phyloP scores from a whole-genome alignment of 176 grass and related monocot genomes.

The Musa itinerans region DNA sequence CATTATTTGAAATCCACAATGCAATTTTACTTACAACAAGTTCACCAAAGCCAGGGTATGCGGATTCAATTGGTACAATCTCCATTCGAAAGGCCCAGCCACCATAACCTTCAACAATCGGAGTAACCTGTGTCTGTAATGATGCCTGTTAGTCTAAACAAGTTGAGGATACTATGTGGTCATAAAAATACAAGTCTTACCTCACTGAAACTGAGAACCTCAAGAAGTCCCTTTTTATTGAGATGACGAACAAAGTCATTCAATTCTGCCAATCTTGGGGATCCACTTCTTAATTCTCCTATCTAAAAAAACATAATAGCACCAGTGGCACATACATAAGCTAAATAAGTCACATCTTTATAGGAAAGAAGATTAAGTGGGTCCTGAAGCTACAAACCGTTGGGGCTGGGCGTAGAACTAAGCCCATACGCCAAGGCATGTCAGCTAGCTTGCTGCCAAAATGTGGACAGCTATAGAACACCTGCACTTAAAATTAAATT shows the following conservation, averaged over 20 bases:
- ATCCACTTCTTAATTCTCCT: slow-evolving; percentile 89
- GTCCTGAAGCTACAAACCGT: slow-evolving; percentile 39
- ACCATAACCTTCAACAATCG: slow-evolving; percentile 98
- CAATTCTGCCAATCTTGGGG: slow-evolving; percentile 78
- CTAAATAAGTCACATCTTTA: slow-evolving; percentile 8
- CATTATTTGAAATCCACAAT: not conserved
- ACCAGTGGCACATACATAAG: not conserved
- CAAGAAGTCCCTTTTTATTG: slow-evolving; percentile 61
- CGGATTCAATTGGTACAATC: slow-evolving; percentile 95
- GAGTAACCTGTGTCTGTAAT: slow-evolving; percentile 82
- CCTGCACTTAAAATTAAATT: slow-evolving; percentile 32
- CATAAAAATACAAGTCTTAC: slow-evolving; percentile 24
- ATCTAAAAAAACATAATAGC: slow-evolving; percentile 39
- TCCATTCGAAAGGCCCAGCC: slow-evolving; percentile 91
- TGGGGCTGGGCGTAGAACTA: slow-evolving; percentile 86
- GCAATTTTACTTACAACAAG: slow-evolving; percentile 58
- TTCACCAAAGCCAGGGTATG: slow-evolving; percentile 88
- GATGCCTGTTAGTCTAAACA: slow-evolving; percentile 20
- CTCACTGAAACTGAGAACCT: slow-evolving; percentile 97
- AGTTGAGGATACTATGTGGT: not conserved
- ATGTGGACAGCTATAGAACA: slow-evolving; percentile 97
- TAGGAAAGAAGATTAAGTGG: not conserved
- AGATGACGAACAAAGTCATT: slow-evolving; percentile 74
- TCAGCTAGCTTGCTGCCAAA: slow-evolving; percentile 98
- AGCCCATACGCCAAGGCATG: slow-evolving; percentile 97